Evolutionary conservation across 352 stramenopile species (phyloP).

Genomic region (Pythium brassicae): DNA sequence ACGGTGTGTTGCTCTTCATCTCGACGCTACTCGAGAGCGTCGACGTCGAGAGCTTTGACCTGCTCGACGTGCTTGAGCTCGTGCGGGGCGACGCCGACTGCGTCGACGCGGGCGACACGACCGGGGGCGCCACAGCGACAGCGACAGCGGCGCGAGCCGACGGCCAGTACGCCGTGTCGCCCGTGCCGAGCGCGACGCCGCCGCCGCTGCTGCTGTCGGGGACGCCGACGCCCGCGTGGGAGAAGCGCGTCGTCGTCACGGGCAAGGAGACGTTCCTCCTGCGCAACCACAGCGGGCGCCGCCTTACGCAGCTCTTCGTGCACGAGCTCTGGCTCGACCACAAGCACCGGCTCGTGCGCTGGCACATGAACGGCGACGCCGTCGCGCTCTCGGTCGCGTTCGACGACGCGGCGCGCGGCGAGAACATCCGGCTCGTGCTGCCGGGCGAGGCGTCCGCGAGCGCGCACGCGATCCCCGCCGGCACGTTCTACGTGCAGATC

Average conservation of each 20-base stretch:
- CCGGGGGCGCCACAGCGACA: conserved; percentile 23
- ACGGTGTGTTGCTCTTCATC: conserved; percentile 75
- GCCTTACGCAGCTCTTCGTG: conserved; percentile 80
- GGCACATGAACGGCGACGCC: conserved; percentile 80
- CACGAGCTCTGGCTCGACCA: conserved; percentile 84
- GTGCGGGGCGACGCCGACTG: conserved; percentile 65
- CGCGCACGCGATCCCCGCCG: conserved; percentile 62
- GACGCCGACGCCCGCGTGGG: conserved; percentile 54
- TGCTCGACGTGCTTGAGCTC: conserved; percentile 71
- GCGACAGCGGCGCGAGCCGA: not conserved
- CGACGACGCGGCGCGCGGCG: conserved; percentile 52
- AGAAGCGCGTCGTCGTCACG: conserved; percentile 70
- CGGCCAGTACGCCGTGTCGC: conserved; percentile 24
- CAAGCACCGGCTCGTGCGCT: conserved; percentile 77
- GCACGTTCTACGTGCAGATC: conserved; percentile 82
- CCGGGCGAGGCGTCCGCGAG: conserved; percentile 72
- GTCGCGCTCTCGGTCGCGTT: conserved; percentile 80
- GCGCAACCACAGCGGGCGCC: conserved; percentile 46
- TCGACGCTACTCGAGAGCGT: conserved; percentile 78
- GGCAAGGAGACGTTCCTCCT: conserved; percentile 83
- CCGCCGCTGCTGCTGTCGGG: conserved; percentile 18
- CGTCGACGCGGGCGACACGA: conserved; percentile 40
- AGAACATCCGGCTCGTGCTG: conserved; percentile 77
- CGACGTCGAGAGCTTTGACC: conserved; percentile 66
- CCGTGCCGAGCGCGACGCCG: conserved; percentile 9